Conservation (phyloP, 2,329 filamentous ascomycete genomes). For the Arthrinium phaeospermum region DNA sequence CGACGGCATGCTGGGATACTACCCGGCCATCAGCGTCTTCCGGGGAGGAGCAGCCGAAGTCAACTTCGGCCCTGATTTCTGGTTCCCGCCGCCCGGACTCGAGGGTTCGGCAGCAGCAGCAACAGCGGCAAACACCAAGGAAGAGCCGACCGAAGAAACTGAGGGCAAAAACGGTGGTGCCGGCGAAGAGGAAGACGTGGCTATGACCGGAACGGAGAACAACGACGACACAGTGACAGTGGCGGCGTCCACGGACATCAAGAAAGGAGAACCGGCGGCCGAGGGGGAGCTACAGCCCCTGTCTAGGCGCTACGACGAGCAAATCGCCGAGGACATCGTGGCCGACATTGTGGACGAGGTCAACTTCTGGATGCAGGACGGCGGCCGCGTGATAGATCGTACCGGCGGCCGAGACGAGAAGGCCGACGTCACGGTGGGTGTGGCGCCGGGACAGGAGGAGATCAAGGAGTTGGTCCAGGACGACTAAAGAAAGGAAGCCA, state of each 20-base stretch:
- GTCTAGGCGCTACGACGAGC: constrained; percentile 83
- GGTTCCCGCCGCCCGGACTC: constrained; percentile 76
- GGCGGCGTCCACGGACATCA: constrained; percentile 6
- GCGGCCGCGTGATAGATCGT: constrained; percentile 54
- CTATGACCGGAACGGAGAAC: constrained; percentile 50
- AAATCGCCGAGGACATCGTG: constrained; percentile 92
- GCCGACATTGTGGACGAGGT: constrained; percentile 96
- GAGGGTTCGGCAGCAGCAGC: constrained; percentile 35
- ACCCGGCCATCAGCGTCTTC: constrained; percentile 91
- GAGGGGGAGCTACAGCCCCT: constrained; percentile 61
- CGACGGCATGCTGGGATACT: constrained; percentile 94
- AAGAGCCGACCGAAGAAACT: constrained; percentile 22
- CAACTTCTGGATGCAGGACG: constrained; percentile 82
- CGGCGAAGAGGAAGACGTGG: constrained; percentile 46
- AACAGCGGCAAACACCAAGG: constrained; percentile 31
- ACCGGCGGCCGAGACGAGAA: constrained; percentile 50
- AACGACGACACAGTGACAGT: constrained; percentile 39
- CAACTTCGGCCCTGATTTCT: constrained; percentile 94
- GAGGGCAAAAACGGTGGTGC: constrained; percentile 24
- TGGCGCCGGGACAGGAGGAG: constrained; percentile 57
- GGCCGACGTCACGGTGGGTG: constrained; percentile 47
- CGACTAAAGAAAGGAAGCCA: constrained; percentile 45
- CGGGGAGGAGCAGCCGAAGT: constrained; percentile 88
- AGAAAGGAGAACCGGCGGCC: constrained; percentile 24
- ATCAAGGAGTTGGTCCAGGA: constrained; percentile 72